These are phyloP conservation scores for Debaryomyces robertsiae DNA, from an alignment of 1,139 yeast genomes.

Conservation along the genomic window DNA sequence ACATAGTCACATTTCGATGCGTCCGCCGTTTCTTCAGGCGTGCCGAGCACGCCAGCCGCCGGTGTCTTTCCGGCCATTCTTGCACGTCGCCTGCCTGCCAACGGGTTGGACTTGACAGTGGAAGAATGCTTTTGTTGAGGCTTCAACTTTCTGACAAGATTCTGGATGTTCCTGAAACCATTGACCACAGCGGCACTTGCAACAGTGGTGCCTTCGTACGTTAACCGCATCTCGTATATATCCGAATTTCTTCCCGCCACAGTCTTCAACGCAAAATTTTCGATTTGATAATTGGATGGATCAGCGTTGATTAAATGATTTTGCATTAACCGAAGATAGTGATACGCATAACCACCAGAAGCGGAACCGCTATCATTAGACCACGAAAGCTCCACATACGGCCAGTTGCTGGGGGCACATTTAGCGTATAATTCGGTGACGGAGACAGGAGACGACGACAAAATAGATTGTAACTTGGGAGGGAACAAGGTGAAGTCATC, in stretches of 20 bases:
- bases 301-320: constrained; percentile 27
- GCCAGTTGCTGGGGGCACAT: constrained; percentile 62
- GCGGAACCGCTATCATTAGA: constrained; percentile 73
- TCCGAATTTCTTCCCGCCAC: constrained; percentile 75
- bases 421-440: constrained; percentile 29
- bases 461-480: constrained; percentile 15
- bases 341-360: constrained; percentile 86
- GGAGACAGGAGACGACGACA: constrained; percentile 11
- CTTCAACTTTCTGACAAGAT: constrained; percentile 80
- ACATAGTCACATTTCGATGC: constrained; percentile 77
- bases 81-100: constrained; percentile 46
- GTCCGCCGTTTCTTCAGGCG: constrained; percentile 48
- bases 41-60: constrained; percentile 26
- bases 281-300: constrained; percentile 22
- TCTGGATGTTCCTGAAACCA: constrained; percentile 94
- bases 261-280: constrained; percentile 26
- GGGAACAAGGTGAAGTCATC: constrained; percentile 28
- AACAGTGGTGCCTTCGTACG: constrained; percentile 34
- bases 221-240: constrained; percentile 65
- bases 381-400: constrained; percentile 61
- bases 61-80: constrained; percentile 31
- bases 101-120: constrained; percentile 34
- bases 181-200: constrained; percentile 80
- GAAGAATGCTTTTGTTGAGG: constrained; percentile 29
- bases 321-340: constrained; percentile 51